Percentiles rank a stretch among this genome's conserved stretches.
These are phyloP conservation scores for Coemansia sp. DNA, from an alignment of 192 early-diverging fungal genomes.

Conservation along the genomic window DNA sequence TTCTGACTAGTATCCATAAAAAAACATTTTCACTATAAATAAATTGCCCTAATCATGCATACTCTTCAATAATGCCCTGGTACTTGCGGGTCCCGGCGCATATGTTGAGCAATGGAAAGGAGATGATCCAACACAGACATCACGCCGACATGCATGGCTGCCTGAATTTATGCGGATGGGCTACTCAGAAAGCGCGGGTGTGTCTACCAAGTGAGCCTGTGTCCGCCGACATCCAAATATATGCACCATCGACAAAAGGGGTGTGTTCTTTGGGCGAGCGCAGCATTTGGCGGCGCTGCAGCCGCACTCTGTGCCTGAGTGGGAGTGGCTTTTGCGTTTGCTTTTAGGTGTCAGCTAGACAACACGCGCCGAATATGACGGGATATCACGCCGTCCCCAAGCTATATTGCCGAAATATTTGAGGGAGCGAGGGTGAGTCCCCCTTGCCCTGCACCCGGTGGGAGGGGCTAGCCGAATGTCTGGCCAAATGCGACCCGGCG, in stretches of 20 bases:
- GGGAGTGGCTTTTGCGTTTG: constrained; percentile 3
- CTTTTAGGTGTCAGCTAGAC: background rate
- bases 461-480: background rate
- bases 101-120: no score
- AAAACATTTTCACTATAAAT: background rate
- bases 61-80: background rate
- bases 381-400: background rate
- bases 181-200: constrained; percentile 7
- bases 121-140: background rate
- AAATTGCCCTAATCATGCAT: no score
- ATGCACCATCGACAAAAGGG: background rate
- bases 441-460: background rate
- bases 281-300: constrained; percentile 7
- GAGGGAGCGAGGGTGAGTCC: background rate
- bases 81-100: background rate
- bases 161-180: constrained; percentile 18
- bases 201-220: background rate
- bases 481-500: background rate
- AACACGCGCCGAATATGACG: constrained; percentile 7
- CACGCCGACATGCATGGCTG: background rate
- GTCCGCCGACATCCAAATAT: background rate
- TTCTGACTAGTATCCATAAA: background rate
- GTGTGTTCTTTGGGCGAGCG: background rate
- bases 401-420: constrained; percentile 10
- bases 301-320: constrained; percentile 4